Percentiles rank a stretch among this genome's conserved stretches.
Evolutionary conservation across 805 yeast genomes (phyloP).

Genomic region (Wickerhamomyces canadensis): DNA sequence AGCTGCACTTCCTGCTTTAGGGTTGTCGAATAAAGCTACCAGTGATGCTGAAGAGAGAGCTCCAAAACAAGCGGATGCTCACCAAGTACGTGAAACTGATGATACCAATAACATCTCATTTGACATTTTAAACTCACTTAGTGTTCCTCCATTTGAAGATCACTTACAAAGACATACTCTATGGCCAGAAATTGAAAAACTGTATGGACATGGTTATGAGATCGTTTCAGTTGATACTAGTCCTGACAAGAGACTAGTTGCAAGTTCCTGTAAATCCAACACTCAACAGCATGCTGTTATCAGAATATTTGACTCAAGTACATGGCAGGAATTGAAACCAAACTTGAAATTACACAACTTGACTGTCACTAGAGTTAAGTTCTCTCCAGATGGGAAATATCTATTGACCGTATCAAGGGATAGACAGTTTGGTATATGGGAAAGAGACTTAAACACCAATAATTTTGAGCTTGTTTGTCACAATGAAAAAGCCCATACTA

Average conservation of each 20-base stretch:
- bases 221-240: constrained; percentile 72
- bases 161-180: constrained; percentile 85
- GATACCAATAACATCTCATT: constrained; percentile 34
- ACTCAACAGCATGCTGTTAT: constrained; percentile 79
- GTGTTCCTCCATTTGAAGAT: constrained; percentile 79
- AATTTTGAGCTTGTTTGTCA: constrained; percentile 33
- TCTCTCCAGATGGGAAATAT: constrained; percentile 61
- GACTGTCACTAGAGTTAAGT: constrained; percentile 79
- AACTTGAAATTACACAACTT: constrained; percentile 64
- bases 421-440: constrained; percentile 78
- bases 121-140: constrained; percentile 41
- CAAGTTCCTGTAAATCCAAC: constrained; percentile 91
- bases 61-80: constrained; percentile 21
- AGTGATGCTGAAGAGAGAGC: constrained; percentile 33
- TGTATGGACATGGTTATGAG: constrained; percentile 98
- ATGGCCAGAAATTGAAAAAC: constrained; percentile 92
- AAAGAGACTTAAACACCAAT: constrained; percentile 32
- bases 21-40: constrained; percentile 86
- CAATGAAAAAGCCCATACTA: constrained; percentile 73
- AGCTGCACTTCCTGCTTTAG: constrained; percentile 89
- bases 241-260: constrained; percentile 57
- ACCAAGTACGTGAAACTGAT: constrained; percentile 27
- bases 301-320: constrained; percentile 59
- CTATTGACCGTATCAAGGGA: constrained; percentile 84
- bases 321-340: constrained; percentile 58